Base-by-base conservation (phyloP, 176 grass and related monocot genomes). In the Guadua angustifolia region DNA sequence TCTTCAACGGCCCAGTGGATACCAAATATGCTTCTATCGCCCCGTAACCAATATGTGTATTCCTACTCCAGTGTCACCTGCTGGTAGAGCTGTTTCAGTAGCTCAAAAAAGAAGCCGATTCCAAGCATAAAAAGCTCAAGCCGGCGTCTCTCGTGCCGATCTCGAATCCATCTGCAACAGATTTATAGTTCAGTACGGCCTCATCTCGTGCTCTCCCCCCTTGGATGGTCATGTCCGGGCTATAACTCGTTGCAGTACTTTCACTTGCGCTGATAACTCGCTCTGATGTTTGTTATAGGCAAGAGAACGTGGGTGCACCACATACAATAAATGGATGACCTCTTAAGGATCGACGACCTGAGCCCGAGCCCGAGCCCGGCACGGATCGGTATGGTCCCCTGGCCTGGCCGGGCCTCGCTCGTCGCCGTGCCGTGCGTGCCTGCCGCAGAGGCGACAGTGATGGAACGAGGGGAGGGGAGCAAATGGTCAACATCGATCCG, bases 241-340 rank as follows among this genome's bases (percentile, higher is more conserved):
- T 25, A 29, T 47, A 51, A 32, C 46, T 35, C 16, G 71, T 33
- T 46, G 24, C 45, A 2, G 24, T 51, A 73, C 70, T 26, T 50
- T 0, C 43, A 12, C 14, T 4, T 3, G 42, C 44, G 45, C 14
- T 51, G 45, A 53, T 39, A 36, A 6, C 26, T 65, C 24, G 12
- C 12, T 69, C 68, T 1, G 63, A 47, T 36, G 42, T 2, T 33
- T 18, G 33, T 17, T 14, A 38, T 26, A 36, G 78, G 78, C 85
- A 87, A 69, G 62, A 60, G 40, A 75, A 82, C 85, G 61, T 82
- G 78, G 69, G 77, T 29, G 24, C 69, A 25, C 67, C 57, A 53
- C 69, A 38, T 19, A 0, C 9, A 44, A 75, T 87, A 49, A 82
- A 82, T 69, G 77, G 56, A 61, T n/a, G 47, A 72, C 83, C 73